Evolutionary conservation across 2,329 filamentous ascomycete genomes (phyloP).

Genomic region (Rosellinia necatrix): DNA sequence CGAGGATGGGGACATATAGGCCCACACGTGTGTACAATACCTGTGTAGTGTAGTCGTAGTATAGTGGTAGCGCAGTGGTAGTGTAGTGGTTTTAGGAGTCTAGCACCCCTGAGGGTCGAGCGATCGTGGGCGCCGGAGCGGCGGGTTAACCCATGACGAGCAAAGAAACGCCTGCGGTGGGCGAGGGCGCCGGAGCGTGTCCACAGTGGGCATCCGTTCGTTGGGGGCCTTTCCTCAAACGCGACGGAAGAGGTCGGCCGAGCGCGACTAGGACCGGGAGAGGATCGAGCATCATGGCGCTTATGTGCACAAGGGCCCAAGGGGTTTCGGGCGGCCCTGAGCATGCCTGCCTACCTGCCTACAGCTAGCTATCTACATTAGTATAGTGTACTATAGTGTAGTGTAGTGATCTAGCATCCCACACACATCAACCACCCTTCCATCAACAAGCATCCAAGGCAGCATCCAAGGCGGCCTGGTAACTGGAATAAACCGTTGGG

Average conservation of each 20-base stretch:
- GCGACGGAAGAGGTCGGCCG: constrained; percentile 34
- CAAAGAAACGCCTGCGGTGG: constrained; percentile 9
- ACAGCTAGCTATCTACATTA: too few relatives aligned
- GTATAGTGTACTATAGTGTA: too few relatives aligned
- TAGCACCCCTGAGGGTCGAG: background rate
- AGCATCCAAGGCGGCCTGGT: background rate
- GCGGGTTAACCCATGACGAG: background rate
- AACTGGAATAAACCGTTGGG: background rate
- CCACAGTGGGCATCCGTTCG: constrained; percentile 13
- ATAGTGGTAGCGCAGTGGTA: too few relatives aligned
- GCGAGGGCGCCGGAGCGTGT: constrained; percentile 22
- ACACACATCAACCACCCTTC: background rate
- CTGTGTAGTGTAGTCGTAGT: too few relatives aligned
- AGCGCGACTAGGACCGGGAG: constrained; percentile 27
- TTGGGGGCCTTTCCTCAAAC: constrained; percentile 35
- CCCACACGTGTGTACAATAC: constrained; percentile 1
- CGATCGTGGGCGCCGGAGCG: constrained; percentile 7
- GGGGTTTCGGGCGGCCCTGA: background rate
- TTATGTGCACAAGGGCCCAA: constrained; percentile 1
- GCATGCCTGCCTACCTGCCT: too few relatives aligned
- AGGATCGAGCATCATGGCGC: constrained; percentile 6
- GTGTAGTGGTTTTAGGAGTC: too few relatives aligned
- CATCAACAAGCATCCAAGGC: background rate
- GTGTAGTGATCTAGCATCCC: background rate
- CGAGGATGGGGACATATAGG: constrained; percentile 6